phyloP scores from a whole-genome alignment of 129 eudicot genomes.

The Centella asiatica region DNA sequence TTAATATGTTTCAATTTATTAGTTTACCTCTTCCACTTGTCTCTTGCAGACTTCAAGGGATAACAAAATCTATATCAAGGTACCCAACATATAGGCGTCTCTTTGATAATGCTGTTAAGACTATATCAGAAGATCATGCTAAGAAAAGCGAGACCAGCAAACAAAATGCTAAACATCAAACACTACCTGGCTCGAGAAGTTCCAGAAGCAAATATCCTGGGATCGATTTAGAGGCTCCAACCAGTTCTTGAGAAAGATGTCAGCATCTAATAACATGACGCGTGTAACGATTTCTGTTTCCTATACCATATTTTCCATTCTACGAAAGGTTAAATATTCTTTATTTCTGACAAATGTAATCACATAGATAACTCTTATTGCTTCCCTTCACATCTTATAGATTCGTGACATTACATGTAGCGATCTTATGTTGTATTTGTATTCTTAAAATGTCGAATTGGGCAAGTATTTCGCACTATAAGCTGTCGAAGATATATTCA shows the following conservation, averaged over 20 bases:
- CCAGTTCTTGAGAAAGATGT: conserved; percentile 31
- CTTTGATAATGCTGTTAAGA: conserved; percentile 52
- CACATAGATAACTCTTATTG: background rate
- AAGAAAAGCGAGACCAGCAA: conserved; percentile 29
- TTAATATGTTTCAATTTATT: conserved; percentile 8
- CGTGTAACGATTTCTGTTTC: background rate
- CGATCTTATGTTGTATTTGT: background rate
- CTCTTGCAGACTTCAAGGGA: conserved; percentile 62
- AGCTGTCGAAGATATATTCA: too few relatives aligned
- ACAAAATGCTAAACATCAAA: conserved; percentile 14
- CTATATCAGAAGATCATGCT: conserved; percentile 47
- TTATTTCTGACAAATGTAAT: background rate
- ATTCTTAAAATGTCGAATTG: too few relatives aligned
- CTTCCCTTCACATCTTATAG: background rate
- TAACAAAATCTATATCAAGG: conserved; percentile 75
- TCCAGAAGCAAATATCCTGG: conserved; percentile 32
- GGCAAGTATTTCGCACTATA: too few relatives aligned
- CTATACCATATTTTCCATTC: background rate
- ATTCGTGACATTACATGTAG: background rate
- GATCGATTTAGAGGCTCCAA: conserved; percentile 41
- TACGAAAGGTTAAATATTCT: too few relatives aligned
- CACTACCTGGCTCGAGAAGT: conserved; percentile 29
- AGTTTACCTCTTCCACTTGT: background rate
- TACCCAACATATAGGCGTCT: conserved; percentile 86
- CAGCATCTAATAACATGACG: conserved; percentile 23